Conservation (phyloP, 345 rosid species). For the Citrus inodora region DNA sequence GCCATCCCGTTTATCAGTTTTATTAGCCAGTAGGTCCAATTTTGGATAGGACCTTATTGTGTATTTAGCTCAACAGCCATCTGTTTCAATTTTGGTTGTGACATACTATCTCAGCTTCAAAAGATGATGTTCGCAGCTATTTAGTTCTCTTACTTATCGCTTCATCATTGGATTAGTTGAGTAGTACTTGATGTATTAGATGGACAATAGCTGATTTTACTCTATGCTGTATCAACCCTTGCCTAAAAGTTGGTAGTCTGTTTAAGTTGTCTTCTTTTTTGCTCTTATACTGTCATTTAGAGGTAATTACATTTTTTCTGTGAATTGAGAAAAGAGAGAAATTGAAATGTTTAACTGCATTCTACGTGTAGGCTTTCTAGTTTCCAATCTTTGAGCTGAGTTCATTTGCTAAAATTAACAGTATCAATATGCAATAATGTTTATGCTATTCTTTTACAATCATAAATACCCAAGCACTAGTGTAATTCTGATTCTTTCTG, state of each 20-base stretch:
- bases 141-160: background rate
- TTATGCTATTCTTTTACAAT: background rate
- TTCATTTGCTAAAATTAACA: background rate
- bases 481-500: background rate
- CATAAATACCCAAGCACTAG: background rate
- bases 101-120: background rate
- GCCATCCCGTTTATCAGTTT: background rate
- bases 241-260: background rate
- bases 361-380: background rate
- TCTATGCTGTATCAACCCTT: background rate
- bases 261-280: background rate
- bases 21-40: background rate
- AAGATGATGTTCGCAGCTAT: background rate
- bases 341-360: background rate
- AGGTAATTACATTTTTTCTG: background rate
- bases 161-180: background rate
- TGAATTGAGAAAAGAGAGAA: background rate
- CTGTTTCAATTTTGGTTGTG: background rate
- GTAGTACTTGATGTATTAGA: background rate
- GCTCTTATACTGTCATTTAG: background rate
- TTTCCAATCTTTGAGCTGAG: background rate
- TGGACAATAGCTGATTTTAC: background rate
- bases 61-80: background rate
- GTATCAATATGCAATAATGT: background rate
- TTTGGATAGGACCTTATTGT: background rate